These are phyloP conservation scores for Aspergillus aculeatinus DNA, from an alignment of 2,329 filamentous ascomycete species.

Conservation along the genomic window DNA sequence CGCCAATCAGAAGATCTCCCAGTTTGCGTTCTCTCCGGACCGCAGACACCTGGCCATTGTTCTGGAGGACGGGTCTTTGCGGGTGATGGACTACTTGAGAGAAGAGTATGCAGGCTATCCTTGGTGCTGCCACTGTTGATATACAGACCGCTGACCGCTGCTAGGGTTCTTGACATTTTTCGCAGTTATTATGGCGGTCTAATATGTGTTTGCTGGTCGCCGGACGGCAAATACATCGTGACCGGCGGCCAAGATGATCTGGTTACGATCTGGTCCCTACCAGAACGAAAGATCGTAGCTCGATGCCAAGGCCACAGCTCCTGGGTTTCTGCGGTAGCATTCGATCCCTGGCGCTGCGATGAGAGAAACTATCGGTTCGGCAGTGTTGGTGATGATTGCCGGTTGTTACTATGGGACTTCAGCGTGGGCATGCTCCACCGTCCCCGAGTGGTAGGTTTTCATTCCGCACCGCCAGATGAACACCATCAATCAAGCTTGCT, in stretches of 20 bases:
- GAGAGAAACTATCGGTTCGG: conserved; percentile 94
- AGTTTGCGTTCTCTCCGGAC: conserved; percentile 89
- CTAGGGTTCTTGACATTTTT: conserved; percentile 79
- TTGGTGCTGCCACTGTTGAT: not conserved
- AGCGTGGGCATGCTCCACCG: conserved; percentile 93
- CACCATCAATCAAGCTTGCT: not conserved
- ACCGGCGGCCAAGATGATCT: conserved; percentile 96
- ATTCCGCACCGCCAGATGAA: not conserved
- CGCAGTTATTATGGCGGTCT: conserved; percentile 91
- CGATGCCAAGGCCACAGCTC: conserved; percentile 93
- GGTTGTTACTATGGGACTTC: conserved; percentile 94
- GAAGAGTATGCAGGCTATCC: conserved; percentile 65
- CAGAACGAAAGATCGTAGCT: conserved; percentile 80
- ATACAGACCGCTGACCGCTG: conserved; percentile 7
- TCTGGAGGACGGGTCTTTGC: conserved; percentile 83
- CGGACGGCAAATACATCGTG: conserved; percentile 91
- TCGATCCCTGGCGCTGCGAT: conserved; percentile 96
- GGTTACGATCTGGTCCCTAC: conserved; percentile 90
- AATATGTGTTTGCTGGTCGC: conserved; percentile 94
- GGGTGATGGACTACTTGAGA: conserved; percentile 86
- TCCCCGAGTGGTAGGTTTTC: conserved; percentile 71
- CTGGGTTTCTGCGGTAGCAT: conserved; percentile 90
- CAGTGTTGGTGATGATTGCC: conserved; percentile 90
- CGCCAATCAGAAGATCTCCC: conserved; percentile 85
- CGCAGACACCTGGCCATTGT: conserved; percentile 83